These are phyloP conservation scores for Cordyceps sp. DNA, from an alignment of 2,329 filamentous ascomycete genomes.

Conservation along the genomic window DNA sequence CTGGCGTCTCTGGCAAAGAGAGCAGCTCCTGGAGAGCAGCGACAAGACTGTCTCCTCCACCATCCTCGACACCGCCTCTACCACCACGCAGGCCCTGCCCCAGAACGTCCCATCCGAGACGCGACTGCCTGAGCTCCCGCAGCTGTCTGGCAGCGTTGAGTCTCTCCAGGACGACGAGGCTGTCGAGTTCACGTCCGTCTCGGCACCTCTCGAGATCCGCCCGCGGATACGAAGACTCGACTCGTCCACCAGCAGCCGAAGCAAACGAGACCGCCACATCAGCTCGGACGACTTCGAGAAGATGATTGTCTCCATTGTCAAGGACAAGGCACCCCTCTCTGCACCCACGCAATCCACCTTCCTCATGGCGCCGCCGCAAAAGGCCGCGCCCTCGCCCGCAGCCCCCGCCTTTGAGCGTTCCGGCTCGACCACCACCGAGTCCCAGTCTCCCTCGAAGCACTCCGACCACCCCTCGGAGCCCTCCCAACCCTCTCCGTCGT, in stretches of 20 bases:
- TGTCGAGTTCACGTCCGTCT: conserved; percentile 38
- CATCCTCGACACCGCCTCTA: conserved; percentile 17
- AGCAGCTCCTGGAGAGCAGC: conserved; percentile 60
- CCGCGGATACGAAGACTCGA: conserved; percentile 57
- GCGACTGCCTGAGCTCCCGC: conserved; percentile 41
- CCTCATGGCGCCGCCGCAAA: conserved; percentile 18
- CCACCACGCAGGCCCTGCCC: conserved; percentile 27
- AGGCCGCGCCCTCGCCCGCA: conserved; percentile 19
- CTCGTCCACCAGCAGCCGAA: conserved; percentile 52
- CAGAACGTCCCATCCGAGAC: conserved; percentile 28
- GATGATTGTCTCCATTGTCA: conserved; percentile 86
- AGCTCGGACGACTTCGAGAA: conserved; percentile 87
- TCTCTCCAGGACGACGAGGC: conserved; percentile 55
- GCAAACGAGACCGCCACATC: conserved; percentile 73
- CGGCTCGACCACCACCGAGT: conserved; percentile 27
- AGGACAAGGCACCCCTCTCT: conserved; percentile 53
- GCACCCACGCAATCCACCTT: conserved; percentile 14
- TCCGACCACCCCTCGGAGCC: conserved; percentile 28
- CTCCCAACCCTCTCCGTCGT: conserved; percentile 13
- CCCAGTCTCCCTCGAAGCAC: conserved; percentile 37
- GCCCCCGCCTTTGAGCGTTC: conserved; percentile 20
- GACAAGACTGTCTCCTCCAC: conserved; percentile 29
- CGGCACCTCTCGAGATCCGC: conserved; percentile 40
- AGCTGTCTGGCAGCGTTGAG: conserved; percentile 63
- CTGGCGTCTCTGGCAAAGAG: conserved; percentile 89